Evolutionary conservation across 2,329 filamentous ascomycete genomes (phyloP), one percentile per base, ranked within the genome.

Genomic region (Alternaria triticimaculans): DNA sequence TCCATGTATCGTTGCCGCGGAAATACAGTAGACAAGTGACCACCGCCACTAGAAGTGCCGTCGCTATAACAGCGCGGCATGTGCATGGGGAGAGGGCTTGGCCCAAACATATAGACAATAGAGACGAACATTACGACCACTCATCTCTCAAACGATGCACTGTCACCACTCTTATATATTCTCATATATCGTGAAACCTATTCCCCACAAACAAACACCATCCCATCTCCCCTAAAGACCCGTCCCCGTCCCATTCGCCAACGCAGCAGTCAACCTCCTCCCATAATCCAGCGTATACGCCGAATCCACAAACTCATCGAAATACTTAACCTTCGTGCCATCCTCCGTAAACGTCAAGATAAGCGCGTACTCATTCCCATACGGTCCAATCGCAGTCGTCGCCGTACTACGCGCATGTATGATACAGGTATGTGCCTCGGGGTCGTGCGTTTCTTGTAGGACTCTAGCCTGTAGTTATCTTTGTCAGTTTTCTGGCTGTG

Each of bases 301-400:
- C 37, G 58, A 60, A 49, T 60, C 58, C 15, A 55, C 57, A 18
- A 55, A 55, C 23, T 60, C 57, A n/a, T 30, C 20, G 7, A 60
- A 54, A 7, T 37, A 30, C 28, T 3, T 46, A 5, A 60, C 49
- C 41, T 60, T 45, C 12, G 26, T 55, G 3, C 57, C 57, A 12
- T 60, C 49, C 5, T 60, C 49, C 23, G 57, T 60, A 33, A 60
- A 55, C 10, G 25, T 54, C 18, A 60, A 21, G 1, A 60, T 46
- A n/a, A 60, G 26, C 26, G 57, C 57, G 3, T 60, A 60, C 25
- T 60, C 57, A 23, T 60, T 60, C 30, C n/a, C 57, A 20, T 60
- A 60, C 9, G 37, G 49, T 1, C 57, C 57, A 28, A 60, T 55
- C 10, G 30, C 37, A 14, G 49, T 60, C 6, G 45, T 20, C 41